phyloP scores from a whole-genome alignment of 2,329 filamentous ascomycete species.

The Nothophaeocryptopus gaeumannii region DNA sequence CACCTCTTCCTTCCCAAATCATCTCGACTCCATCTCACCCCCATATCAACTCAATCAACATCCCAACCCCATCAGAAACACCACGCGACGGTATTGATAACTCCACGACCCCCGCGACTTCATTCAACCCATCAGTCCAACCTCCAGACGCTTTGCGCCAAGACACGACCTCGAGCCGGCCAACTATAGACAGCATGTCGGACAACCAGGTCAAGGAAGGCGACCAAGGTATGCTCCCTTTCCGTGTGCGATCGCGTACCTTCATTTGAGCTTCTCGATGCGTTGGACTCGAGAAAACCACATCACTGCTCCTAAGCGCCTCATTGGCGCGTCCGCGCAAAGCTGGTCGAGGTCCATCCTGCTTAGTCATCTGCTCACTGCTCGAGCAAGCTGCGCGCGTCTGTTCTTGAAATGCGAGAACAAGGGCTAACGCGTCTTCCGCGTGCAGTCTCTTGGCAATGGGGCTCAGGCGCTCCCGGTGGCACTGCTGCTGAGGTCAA shows the following conservation, averaged over 20 bases:
- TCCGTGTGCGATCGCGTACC: conserved; percentile 15
- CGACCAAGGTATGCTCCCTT: conserved; percentile 30
- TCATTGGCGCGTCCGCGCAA: conserved; percentile 17
- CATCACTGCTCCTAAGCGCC: conserved; percentile 2
- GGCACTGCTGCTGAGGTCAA: conserved; percentile 58
- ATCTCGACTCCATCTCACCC: conserved; percentile 5
- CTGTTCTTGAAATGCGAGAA: conserved; percentile 1
- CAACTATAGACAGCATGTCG: conserved; percentile 38
- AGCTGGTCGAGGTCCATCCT: conserved; percentile 9
- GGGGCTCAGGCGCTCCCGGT: conserved; percentile 54
- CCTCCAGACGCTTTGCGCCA: conserved; percentile 23
- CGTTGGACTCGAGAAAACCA: conserved; percentile 14
- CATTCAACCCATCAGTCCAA: conserved; percentile 1
- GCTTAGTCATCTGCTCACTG: conserved; percentile 23
- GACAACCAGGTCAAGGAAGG: conserved; percentile 51
- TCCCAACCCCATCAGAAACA: conserved; percentile 12
- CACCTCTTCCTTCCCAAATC: conserved; percentile 2
- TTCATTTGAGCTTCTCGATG: conserved; percentile 13
- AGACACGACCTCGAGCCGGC: conserved; percentile 12
- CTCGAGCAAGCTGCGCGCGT: conserved; percentile 5
- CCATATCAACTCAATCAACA: conserved; percentile 1
- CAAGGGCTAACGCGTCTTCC: conserved; percentile 11
- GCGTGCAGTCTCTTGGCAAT: conserved; percentile 60
- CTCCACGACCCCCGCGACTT: conserved; percentile 11
- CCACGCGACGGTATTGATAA: conserved; percentile 23